Conservation (phyloP, 768 basidiomycete species). For the Kwoniella sp. region DNA sequence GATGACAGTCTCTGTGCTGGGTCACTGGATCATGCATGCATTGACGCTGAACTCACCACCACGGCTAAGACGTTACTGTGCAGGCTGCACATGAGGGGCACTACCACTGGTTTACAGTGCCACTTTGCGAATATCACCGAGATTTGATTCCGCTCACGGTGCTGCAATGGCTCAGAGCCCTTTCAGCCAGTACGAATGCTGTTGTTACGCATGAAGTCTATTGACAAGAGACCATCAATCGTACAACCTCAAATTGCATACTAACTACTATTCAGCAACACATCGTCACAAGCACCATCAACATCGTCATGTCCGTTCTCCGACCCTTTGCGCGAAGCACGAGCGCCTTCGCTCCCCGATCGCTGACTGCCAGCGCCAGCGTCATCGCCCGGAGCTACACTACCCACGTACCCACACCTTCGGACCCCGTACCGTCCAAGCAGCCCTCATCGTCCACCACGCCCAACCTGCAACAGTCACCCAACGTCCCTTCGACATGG, state of each 20-base stretch:
- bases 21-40: no score
- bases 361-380: no score
- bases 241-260: background rate
- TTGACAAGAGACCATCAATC: background rate
- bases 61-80: no score
- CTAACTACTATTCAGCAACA: background rate
- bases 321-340: background rate
- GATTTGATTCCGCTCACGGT: slow-evolving; percentile 18
- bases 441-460: slow-evolving; percentile 38
- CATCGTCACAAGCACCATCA: background rate
- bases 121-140: slow-evolving; percentile 15
- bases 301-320: slow-evolving; percentile 8
- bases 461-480: slow-evolving; percentile 65
- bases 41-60: no score
- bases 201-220: slow-evolving; percentile 1
- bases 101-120: background rate
- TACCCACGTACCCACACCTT: slow-evolving; percentile 32
- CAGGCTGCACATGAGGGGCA: no score
- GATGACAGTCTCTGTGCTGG: no score
- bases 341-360: background rate
- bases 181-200: slow-evolving; percentile 18
- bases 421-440: slow-evolving; percentile 24
- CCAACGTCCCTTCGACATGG: slow-evolving; percentile 83
- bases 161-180: background rate
- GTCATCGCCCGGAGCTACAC: background rate